These are phyloP conservation scores for Magnolia changhungtana DNA, from an alignment of 164 flowering plant genomes.

Conservation along the genomic window DNA sequence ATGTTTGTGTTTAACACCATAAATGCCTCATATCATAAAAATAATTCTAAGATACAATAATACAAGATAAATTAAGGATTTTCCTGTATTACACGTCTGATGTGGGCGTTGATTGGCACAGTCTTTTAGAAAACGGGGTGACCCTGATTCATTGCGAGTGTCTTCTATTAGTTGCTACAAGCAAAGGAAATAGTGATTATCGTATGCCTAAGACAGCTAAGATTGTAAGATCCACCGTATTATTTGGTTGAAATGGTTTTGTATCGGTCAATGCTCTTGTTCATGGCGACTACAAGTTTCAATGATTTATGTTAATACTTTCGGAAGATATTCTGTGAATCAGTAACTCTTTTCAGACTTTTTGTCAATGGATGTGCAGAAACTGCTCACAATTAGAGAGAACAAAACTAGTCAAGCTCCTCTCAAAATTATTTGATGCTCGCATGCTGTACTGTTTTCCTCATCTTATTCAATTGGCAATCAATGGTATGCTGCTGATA, in stretches of 20 bases:
- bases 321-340: slow-evolving; percentile 1
- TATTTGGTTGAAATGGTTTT: not conserved
- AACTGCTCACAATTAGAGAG: slow-evolving; percentile 37
- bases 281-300: not conserved
- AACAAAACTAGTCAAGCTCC: slow-evolving; percentile 47
- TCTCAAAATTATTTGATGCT: slow-evolving; percentile 39
- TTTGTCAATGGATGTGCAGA: slow-evolving; percentile 21
- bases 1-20: no score
- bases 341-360: slow-evolving; percentile 19
- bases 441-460: slow-evolving; percentile 30
- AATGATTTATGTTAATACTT: not conserved
- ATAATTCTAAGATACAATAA: no score
- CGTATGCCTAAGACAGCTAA: not conserved
- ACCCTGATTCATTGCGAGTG: not conserved
- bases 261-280: not conserved
- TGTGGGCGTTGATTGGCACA: not conserved
- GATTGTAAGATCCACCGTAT: not conserved
- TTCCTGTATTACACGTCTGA: not conserved
- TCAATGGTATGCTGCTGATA: slow-evolving; percentile 21
- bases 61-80: not conserved
- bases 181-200: not conserved
- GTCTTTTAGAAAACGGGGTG: not conserved
- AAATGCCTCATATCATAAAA: not conserved
- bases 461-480: slow-evolving; percentile 25
- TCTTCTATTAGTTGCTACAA: not conserved